Conservation (phyloP, 139 green algal genomes). For the Chlamydomonas asymmetrica region DNA sequence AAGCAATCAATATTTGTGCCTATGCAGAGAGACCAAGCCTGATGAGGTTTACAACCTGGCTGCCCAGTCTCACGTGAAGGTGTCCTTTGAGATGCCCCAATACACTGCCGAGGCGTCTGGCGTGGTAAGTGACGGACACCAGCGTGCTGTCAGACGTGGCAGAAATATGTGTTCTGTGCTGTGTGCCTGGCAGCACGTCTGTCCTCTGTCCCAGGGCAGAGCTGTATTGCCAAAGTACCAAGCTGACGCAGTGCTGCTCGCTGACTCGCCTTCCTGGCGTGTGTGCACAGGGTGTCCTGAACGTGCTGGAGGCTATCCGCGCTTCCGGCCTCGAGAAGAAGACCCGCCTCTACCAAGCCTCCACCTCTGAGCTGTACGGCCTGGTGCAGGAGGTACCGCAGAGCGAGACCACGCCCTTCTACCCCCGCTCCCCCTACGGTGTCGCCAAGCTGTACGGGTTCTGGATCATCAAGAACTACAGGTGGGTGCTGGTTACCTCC, state of each 20-base stretch:
- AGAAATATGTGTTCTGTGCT: too few relatives aligned
- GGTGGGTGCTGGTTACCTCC: slow-evolving; percentile 46
- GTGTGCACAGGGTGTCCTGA: slow-evolving; percentile 36
- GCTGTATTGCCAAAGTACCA: too few relatives aligned
- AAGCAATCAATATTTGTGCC: too few relatives aligned
- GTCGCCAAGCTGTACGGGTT: slow-evolving; percentile 76
- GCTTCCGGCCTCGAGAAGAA: slow-evolving; percentile 44
- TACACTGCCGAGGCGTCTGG: slow-evolving; percentile 70
- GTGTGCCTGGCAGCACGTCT: too few relatives aligned
- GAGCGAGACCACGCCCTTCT: slow-evolving; percentile 69
- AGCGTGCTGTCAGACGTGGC: too few relatives aligned
- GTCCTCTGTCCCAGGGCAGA: too few relatives aligned
- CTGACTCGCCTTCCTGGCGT: too few relatives aligned
- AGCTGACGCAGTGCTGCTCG: too few relatives aligned
- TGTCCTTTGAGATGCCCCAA: slow-evolving; percentile 77
- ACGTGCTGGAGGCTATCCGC: slow-evolving; percentile 72
- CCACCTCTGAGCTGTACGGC: slow-evolving; percentile 79
- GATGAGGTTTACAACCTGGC: slow-evolving; percentile 84
- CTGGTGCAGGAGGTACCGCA: slow-evolving; percentile 76
- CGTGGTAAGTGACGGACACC: slow-evolving; percentile 36
- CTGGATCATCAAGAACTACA: slow-evolving; percentile 78
- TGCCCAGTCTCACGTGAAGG: slow-evolving; percentile 71
- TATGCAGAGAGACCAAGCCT: slow-evolving; percentile 44
- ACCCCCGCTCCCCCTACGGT: slow-evolving; percentile 79
- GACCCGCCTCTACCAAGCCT: slow-evolving; percentile 75